Percentiles rank a stretch among this genome's conserved stretches.
These are phyloP conservation scores for Pythium guiyangense DNA, from an alignment of 352 stramenopile genomes.

Conservation along the genomic window DNA sequence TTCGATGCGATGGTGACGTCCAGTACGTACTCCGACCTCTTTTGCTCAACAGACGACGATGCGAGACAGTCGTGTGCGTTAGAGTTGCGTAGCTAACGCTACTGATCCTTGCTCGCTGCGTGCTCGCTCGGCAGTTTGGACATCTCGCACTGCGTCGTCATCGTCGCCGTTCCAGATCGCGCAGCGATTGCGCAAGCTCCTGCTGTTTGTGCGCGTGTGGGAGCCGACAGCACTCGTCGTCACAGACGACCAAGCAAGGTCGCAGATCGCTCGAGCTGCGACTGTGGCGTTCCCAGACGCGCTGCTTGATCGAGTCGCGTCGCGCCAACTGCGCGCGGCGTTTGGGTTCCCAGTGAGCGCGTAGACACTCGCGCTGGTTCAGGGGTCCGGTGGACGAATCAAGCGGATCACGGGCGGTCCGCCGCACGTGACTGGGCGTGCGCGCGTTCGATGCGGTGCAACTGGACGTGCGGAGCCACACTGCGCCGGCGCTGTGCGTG, in stretches of 20 bases:
- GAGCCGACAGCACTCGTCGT: conserved; percentile 31
- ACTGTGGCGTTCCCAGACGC: conserved; percentile 29
- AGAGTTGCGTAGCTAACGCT: background rate
- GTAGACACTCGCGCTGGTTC: conserved; percentile 5
- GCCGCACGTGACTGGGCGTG: conserved; percentile 37
- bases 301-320: conserved; percentile 16
- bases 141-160: conserved; percentile 8
- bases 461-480: conserved; percentile 7
- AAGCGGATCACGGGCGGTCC: conserved; percentile 36
- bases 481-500: background rate
- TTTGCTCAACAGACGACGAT: no score
- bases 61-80: background rate
- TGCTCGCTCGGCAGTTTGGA: conserved; percentile 20
- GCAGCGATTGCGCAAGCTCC: conserved; percentile 43
- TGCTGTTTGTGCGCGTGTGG: conserved; percentile 54
- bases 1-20: conserved; percentile 37
- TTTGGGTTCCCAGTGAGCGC: conserved; percentile 29
- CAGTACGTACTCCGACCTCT: conserved; percentile 18
- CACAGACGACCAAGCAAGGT: conserved; percentile 12
- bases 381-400: conserved; percentile 26
- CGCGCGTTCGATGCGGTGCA: conserved; percentile 6
- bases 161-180: conserved; percentile 32
- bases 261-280: conserved; percentile 23
- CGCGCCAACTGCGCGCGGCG: conserved; percentile 20
- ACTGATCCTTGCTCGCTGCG: background rate